Evolutionary conservation across 202 grass and related monocot genomes (phyloP).

Genomic region (Panicum hallii): DNA sequence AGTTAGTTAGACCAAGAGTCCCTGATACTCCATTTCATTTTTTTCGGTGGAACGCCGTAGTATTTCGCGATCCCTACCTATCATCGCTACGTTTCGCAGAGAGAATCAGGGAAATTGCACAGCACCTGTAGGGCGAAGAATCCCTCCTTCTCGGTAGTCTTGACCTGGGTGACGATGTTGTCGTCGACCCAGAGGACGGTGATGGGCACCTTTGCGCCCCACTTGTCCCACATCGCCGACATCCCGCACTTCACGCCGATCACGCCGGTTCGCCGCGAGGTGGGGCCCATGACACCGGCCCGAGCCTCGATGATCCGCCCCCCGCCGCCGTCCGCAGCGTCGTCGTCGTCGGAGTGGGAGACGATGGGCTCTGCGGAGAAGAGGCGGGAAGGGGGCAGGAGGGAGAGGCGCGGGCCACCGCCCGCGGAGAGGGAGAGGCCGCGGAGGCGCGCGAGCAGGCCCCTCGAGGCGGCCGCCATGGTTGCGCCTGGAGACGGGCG

Average conservation of each 20-base stretch:
- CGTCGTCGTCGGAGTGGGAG: constrained; percentile 52
- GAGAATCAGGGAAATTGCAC: background rate
- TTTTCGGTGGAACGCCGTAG: background rate
- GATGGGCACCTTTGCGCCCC: constrained; percentile 91
- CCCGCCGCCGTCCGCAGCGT: constrained; percentile 5
- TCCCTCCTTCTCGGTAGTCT: constrained; percentile 87
- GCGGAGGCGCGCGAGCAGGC: constrained; percentile 64
- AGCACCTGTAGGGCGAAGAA: constrained; percentile 87
- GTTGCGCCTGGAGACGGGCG: constrained; percentile 39
- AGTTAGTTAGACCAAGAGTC: background rate
- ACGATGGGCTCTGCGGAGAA: constrained; percentile 61
- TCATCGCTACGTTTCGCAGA: background rate
- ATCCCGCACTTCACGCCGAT: constrained; percentile 97
- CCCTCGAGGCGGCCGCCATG: constrained; percentile 87
- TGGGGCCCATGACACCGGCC: constrained; percentile 60
- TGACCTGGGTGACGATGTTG: constrained; percentile 96
- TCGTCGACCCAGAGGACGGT: constrained; percentile 94
- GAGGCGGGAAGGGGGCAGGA: constrained; percentile 38
- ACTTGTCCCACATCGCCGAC: constrained; percentile 97
- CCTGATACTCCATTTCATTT: constrained; percentile 1
- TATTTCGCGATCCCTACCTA: background rate
- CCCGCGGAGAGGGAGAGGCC: constrained; percentile 45
- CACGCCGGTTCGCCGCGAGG: constrained; percentile 71
- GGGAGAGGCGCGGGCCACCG: constrained; percentile 11
- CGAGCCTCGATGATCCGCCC: constrained; percentile 74